Evolutionary conservation across 2,329 filamentous ascomycete species (phyloP).

Genomic region (Kalaharituber pfeilii): DNA sequence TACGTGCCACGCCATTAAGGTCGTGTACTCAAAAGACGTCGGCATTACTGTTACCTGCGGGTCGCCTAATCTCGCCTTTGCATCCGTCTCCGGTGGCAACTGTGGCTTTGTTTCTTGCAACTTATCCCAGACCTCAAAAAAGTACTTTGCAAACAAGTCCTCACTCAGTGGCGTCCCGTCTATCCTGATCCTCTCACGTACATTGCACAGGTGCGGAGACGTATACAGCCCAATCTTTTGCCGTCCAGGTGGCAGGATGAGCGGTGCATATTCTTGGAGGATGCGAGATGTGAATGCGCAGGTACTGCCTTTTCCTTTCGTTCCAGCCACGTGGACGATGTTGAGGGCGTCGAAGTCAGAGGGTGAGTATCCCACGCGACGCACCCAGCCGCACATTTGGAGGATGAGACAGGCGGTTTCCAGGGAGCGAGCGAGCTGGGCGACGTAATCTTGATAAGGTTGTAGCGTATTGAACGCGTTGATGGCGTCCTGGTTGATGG

Average conservation of each 20-base stretch:
- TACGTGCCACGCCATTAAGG: conserved; percentile 48
- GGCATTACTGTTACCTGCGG: conserved; percentile 21
- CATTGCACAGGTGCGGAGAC: conserved; percentile 15
- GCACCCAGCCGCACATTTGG: conserved; percentile 65
- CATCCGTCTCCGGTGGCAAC: conserved; percentile 35
- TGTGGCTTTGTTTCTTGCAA: conserved; percentile 31
- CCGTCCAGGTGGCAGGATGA: conserved; percentile 24
- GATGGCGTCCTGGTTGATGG: conserved; percentile 43
- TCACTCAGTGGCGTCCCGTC: conserved; percentile 23
- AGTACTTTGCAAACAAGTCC: conserved; percentile 19
- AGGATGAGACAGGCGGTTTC: conserved; percentile 48
- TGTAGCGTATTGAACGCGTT: conserved; percentile 57
- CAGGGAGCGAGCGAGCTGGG: too few species aligned
- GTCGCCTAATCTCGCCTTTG: too few species aligned
- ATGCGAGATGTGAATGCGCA: conserved; percentile 55
- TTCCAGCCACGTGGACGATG: conserved; percentile 53
- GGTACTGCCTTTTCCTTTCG: conserved; percentile 61
- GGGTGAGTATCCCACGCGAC: conserved; percentile 56
- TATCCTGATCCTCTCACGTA: conserved; percentile 29
- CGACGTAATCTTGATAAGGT: too few species aligned
- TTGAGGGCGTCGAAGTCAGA: conserved; percentile 44
- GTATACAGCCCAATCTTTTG: neutral
- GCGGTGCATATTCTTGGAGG: conserved; percentile 28
- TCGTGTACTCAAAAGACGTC: conserved; percentile 39
- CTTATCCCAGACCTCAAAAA: conserved; percentile 26